Percentiles rank a stretch among this genome's conserved stretches.
Conservation (phyloP, 345 rosid genomes). For the Punica granatum region DNA sequence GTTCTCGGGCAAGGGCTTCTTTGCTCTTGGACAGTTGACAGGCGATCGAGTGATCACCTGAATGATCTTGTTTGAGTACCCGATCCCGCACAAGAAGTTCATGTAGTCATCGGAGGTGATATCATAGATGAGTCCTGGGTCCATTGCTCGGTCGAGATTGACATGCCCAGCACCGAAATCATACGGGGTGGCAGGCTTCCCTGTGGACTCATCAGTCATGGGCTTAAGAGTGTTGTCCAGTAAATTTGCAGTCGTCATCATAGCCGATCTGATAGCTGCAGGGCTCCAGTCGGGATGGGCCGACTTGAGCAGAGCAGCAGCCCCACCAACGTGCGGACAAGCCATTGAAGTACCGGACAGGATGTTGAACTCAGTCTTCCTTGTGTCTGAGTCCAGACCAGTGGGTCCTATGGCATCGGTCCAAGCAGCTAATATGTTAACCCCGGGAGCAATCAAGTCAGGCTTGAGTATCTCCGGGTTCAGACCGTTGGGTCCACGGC, state of each 20-base stretch:
- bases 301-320: slow-evolving; percentile 76
- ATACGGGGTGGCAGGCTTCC: slow-evolving; percentile 49
- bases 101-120: slow-evolving; percentile 53
- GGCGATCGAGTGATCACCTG: slow-evolving; percentile 65
- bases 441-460: slow-evolving; percentile 73
- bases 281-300: slow-evolving; percentile 79
- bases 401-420: slow-evolving; percentile 68
- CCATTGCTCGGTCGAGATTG: slow-evolving; percentile 62
- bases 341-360: slow-evolving; percentile 89
- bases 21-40: slow-evolving; percentile 35
- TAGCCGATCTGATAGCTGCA: slow-evolving; percentile 60
- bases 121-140: slow-evolving; percentile 74
- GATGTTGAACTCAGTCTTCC: slow-evolving; percentile 72
- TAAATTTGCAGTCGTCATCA: slow-evolving; percentile 78
- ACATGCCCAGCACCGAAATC: slow-evolving; percentile 69
- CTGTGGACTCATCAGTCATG: slow-evolving; percentile 68
- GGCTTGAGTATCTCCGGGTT: slow-evolving; percentile 74
- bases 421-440: slow-evolving; percentile 85
- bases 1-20: slow-evolving; percentile 54
- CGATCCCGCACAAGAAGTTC: slow-evolving; percentile 58
- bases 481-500: slow-evolving; percentile 64
- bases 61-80: slow-evolving; percentile 54
- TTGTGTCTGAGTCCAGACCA: slow-evolving; percentile 49
- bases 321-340: slow-evolving; percentile 75
- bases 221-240: slow-evolving; percentile 35